Percentiles rank a stretch among this genome's conserved stretches.
Evolutionary conservation across 768 basidiomycete species (phyloP).

Genomic region (Hemileccinum impolitum): DNA sequence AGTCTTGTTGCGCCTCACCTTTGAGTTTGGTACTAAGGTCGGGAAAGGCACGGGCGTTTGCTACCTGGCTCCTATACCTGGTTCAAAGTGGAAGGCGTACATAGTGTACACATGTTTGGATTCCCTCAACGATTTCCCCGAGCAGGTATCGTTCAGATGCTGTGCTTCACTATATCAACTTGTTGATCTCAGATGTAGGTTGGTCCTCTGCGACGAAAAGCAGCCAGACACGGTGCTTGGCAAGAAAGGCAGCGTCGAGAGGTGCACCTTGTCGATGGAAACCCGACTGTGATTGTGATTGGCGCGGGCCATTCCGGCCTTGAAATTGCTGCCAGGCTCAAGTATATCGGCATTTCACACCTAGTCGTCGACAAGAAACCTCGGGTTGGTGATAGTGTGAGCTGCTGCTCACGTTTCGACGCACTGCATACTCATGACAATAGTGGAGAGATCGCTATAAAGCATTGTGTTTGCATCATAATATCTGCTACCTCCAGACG

Average conservation of each 20-base stretch:
- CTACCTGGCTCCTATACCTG: constrained; percentile 46
- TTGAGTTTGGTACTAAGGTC: too few species aligned
- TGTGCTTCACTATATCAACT: not conserved
- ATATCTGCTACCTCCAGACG: constrained; percentile 53
- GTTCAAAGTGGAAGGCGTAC: constrained; percentile 45
- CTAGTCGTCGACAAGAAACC: constrained; percentile 56
- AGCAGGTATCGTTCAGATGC: constrained; percentile 31
- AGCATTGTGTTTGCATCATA: too few species aligned
- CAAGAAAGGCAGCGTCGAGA: constrained; percentile 41
- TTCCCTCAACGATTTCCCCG: constrained; percentile 53
- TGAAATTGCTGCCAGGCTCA: constrained; percentile 61
- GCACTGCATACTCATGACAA: not conserved
- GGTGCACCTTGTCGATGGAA: constrained; percentile 42
- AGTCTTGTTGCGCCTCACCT: too few species aligned
- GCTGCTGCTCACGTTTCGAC: not conserved
- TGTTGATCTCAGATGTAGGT: constrained; percentile 9
- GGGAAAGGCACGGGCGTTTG: constrained; percentile 52
- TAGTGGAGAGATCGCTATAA: constrained; percentile 59
- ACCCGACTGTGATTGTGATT: constrained; percentile 60
- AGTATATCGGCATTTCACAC: constrained; percentile 49
- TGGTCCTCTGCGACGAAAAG: constrained; percentile 41
- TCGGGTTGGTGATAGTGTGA: constrained; percentile 46
- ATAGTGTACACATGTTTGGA: too few species aligned
- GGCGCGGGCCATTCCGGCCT: constrained; percentile 70
- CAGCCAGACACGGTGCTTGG: constrained; percentile 56